Evolutionary conservation across 306 rosid species (phyloP).

Genomic region (Sicyos edulis): DNA sequence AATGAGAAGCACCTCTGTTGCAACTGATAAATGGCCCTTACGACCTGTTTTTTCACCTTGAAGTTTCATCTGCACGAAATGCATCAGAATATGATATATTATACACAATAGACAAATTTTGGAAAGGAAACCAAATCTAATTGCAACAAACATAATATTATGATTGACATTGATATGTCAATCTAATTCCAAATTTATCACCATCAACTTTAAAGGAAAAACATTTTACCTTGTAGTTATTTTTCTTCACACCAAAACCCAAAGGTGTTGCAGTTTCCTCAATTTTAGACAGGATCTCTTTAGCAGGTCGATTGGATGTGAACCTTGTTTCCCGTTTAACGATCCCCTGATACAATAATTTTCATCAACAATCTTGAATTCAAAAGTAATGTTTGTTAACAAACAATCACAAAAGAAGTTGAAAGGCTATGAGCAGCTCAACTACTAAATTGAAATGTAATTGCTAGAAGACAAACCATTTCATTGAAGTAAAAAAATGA

Average conservation of each 20-base stretch:
- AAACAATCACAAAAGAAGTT: too few species aligned
- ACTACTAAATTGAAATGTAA: neutral
- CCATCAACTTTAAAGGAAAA: slow-evolving; percentile 3
- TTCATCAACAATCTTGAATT: neutral
- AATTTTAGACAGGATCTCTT: slow-evolving; percentile 79
- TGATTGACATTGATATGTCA: neutral
- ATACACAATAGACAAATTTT: neutral
- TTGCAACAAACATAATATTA: neutral
- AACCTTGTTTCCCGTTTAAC: slow-evolving; percentile 84
- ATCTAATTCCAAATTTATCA: slow-evolving; percentile 12
- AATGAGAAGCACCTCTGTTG: slow-evolving; percentile 55
- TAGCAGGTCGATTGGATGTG: slow-evolving; percentile 79
- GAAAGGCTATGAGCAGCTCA: neutral
- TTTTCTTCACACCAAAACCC: slow-evolving; percentile 92
- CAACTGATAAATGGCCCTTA: slow-evolving; percentile 84
- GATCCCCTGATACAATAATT: slow-evolving; percentile 48
- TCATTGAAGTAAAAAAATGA: neutral
- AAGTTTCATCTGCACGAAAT: slow-evolving; percentile 54
- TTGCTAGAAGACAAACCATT: neutral
- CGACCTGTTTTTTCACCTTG: slow-evolving; percentile 88
- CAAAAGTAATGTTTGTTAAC: neutral
- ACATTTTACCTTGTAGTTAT: slow-evolving; percentile 65
- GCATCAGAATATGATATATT: neutral
- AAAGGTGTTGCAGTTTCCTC: slow-evolving; percentile 76
- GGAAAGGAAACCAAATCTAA: neutral